phyloP scores from a whole-genome alignment of 441 rosid species.

The Arabidopsis lyrata region DNA sequence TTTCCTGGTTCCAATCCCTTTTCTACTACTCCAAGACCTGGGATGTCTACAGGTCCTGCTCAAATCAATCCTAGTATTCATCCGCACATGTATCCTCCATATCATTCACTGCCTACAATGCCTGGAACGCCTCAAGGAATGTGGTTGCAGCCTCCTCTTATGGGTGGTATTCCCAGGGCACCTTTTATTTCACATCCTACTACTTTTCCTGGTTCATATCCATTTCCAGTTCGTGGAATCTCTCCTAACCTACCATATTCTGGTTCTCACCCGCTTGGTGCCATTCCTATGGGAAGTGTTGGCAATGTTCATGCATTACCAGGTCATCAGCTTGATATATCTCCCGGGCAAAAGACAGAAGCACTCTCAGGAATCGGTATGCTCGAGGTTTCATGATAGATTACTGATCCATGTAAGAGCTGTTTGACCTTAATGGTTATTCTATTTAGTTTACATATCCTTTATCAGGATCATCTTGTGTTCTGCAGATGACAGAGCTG shows the following conservation, averaged over 20 bases:
- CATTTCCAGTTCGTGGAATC: slow-evolving; percentile 57
- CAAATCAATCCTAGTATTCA: slow-evolving; percentile 57
- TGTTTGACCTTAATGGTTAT: slow-evolving; percentile 59
- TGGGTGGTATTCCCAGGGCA: slow-evolving; percentile 71
- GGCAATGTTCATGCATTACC: slow-evolving; percentile 51
- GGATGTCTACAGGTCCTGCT: slow-evolving; percentile 50
- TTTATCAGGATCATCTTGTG: slow-evolving; percentile 47
- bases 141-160: slow-evolving; percentile 84
- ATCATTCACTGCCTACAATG: slow-evolving; percentile 66
- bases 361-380: slow-evolving; percentile 82
- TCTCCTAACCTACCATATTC: slow-evolving; percentile 55
- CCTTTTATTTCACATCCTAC: slow-evolving; percentile 67
- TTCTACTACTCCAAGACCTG: slow-evolving; percentile 55
- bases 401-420: slow-evolving; percentile 70
- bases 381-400: slow-evolving; percentile 78
- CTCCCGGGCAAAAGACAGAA: slow-evolving; percentile 57
- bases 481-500: slow-evolving; percentile 68
- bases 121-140: slow-evolving; percentile 69
- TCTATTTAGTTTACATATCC: slow-evolving; percentile 45
- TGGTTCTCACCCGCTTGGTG: slow-evolving; percentile 79
- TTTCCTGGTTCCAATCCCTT: slow-evolving; percentile 58
- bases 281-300: slow-evolving; percentile 53
- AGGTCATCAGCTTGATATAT: slow-evolving; percentile 53
- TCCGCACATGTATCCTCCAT: slow-evolving; percentile 69
- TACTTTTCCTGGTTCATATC: slow-evolving; percentile 66